Percentiles rank a stretch among this genome's conserved stretches.
Conservation (phyloP, 2,329 filamentous ascomycete species). For the Fusarium multiceps region DNA sequence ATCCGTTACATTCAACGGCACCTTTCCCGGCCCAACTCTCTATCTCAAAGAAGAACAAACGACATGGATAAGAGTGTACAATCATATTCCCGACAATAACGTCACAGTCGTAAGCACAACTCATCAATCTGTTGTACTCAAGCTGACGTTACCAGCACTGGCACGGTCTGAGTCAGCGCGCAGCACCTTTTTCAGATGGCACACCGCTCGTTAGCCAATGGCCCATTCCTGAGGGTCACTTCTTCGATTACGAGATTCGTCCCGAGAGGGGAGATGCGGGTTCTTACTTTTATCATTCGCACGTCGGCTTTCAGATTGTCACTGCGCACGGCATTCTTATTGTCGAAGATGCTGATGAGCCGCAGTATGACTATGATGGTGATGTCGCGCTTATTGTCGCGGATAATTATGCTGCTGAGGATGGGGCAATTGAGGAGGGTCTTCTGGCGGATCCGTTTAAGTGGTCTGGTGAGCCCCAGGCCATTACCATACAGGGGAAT, state of each 20-base stretch:
- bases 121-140: fast-evolving
- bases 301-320: constrained; percentile 71
- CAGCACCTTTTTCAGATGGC: constrained; percentile 73
- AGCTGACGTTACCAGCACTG: constrained; percentile 64
- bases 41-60: constrained; percentile 26
- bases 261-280: constrained; percentile 65
- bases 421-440: constrained; percentile 62
- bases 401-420: constrained; percentile 68
- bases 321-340: constrained; percentile 69
- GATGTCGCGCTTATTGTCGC: constrained; percentile 63
- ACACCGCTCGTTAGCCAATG: constrained; percentile 70
- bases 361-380: constrained; percentile 71
- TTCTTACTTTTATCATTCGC: constrained; percentile 76
- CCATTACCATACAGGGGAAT: constrained; percentile 40
- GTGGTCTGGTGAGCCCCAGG: constrained; percentile 68
- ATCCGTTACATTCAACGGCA: constrained; percentile 23
- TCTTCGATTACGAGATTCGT: constrained; percentile 75
- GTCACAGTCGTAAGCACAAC: constrained; percentile 28
- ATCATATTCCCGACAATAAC: constrained; percentile 12
- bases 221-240: constrained; percentile 70
- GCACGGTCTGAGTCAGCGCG: constrained; percentile 71
- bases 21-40: constrained; percentile 12
- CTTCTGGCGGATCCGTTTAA: constrained; percentile 61
- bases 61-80: constrained; percentile 35
- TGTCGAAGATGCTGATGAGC: constrained; percentile 54